phyloP scores from a whole-genome alignment of 2,329 filamentous ascomycete genomes.

The Aspergillus aculeatinus region DNA sequence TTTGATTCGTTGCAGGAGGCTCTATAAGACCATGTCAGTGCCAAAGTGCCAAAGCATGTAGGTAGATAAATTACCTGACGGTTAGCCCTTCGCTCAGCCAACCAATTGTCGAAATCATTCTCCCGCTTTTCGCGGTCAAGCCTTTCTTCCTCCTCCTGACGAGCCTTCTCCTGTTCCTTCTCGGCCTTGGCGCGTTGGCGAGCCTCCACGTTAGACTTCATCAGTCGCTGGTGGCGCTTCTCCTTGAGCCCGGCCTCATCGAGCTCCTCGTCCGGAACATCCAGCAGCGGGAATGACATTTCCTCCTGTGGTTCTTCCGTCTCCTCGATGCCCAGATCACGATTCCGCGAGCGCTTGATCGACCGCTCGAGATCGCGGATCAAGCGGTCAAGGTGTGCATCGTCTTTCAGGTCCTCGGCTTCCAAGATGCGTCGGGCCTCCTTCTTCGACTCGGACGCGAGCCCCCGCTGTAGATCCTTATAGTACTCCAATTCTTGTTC shows the following conservation, averaged over 20 bases:
- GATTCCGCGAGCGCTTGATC: constrained; percentile 85
- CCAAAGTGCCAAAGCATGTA: neutral
- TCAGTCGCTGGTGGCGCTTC: constrained; percentile 85
- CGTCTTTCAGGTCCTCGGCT: constrained; percentile 87
- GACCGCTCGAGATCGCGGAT: constrained; percentile 88
- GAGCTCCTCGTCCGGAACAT: constrained; percentile 85
- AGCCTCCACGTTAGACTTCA: constrained; percentile 94
- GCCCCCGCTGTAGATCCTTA: constrained; percentile 72
- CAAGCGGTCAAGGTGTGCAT: constrained; percentile 76
- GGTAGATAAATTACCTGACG: constrained; percentile 50
- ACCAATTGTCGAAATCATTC: constrained; percentile 81
- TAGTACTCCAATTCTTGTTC: constrained; percentile 95
- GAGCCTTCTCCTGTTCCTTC: constrained; percentile 87
- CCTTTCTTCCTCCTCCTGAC: constrained; percentile 77
- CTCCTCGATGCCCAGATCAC: constrained; percentile 86
- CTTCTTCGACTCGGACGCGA: constrained; percentile 81
- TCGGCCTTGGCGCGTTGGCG: constrained; percentile 91
- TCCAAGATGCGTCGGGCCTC: constrained; percentile 84
- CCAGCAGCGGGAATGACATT: constrained; percentile 80
- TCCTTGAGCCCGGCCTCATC: constrained; percentile 89
- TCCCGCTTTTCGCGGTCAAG: constrained; percentile 80
- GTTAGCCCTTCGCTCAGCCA: constrained; percentile 74
- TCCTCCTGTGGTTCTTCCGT: constrained; percentile 74
- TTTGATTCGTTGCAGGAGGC: constrained; percentile 79
- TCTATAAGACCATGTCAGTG: constrained; percentile 43